phyloP scores from a whole-genome alignment of 495 filamentous ascomycete genomes.

The Aspergillus taichungensis region DNA sequence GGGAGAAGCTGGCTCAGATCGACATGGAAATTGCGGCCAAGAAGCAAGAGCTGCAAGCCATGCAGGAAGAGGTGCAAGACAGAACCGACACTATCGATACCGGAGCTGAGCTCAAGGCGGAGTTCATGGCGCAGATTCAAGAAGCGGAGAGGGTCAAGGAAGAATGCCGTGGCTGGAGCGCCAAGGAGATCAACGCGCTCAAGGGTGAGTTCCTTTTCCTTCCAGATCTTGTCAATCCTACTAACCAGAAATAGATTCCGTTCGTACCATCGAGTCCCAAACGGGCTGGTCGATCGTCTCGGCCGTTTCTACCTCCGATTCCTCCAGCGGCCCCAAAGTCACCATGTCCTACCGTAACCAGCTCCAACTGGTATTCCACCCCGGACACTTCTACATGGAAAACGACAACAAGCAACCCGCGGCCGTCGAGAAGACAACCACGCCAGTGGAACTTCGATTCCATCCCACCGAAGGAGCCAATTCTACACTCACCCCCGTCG shows the following conservation, averaged over 20 bases:
- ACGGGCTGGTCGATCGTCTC: constrained; percentile 73
- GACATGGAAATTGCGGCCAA: constrained; percentile 64
- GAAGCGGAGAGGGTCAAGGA: constrained; percentile 79
- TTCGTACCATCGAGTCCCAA: constrained; percentile 55
- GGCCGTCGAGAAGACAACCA: constrained; percentile 11
- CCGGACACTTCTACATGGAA: constrained; percentile 43
- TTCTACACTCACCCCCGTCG: constrained; percentile 21
- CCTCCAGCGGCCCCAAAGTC: constrained; percentile 41
- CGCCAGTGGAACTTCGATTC: constrained; percentile 24
- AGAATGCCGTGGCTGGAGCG: constrained; percentile 82
- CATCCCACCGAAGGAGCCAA: constrained; percentile 9
- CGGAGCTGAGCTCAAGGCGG: constrained; percentile 54
- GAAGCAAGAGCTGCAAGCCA: constrained; percentile 49
- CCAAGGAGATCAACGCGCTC: constrained; percentile 61
- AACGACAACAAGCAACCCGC: constrained; percentile 1
- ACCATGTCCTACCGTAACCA: constrained; percentile 73
- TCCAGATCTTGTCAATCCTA: neutral
- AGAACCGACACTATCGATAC: constrained; percentile 53
- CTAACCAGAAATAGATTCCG: constrained; percentile 43
- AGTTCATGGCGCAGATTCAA: constrained; percentile 62
- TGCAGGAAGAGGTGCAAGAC: constrained; percentile 54
- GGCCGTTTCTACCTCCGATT: constrained; percentile 34
- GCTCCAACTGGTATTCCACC: constrained; percentile 69
- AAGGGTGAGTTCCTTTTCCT: constrained; percentile 48
- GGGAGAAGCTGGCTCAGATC: constrained; percentile 51